Evolutionary conservation across 768 basidiomycete genomes (phyloP).

Genomic region (Russula emetica): DNA sequence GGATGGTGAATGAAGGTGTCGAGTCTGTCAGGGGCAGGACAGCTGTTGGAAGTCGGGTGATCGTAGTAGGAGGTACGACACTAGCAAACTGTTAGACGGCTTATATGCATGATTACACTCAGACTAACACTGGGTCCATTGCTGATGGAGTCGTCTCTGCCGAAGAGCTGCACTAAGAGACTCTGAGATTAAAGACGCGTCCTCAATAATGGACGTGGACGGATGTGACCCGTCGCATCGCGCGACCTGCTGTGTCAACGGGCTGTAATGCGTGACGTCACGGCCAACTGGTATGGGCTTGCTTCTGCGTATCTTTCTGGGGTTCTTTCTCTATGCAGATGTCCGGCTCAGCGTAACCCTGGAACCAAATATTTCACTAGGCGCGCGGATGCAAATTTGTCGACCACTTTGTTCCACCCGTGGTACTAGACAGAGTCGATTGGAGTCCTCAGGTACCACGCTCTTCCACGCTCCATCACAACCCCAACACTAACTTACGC

Average conservation of each 20-base stretch:
- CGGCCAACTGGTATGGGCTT: no score
- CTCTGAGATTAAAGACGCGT: not conserved
- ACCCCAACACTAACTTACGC: not conserved
- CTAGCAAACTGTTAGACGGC: conserved; percentile 15
- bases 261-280: not conserved
- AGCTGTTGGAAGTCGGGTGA: conserved; percentile 17
- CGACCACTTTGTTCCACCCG: not conserved
- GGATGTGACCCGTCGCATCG: not conserved
- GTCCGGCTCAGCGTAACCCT: no score
- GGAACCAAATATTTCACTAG: no score
- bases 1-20: conserved; percentile 41
- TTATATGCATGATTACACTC: not conserved
- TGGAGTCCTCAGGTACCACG: not conserved
- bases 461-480: not conserved
- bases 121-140: conserved; percentile 19
- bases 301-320: no score
- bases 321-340: no score
- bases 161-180: not conserved
- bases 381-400: no score
- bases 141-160: not conserved
- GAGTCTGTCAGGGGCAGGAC: conserved; percentile 17
- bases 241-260: not conserved
- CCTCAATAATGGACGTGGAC: no score
- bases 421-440: not conserved
- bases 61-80: conserved; percentile 1